Evolutionary conservation across 2,329 filamentous ascomycete genomes (phyloP), one percentile per base, ranked within the genome.

Genomic region (Dactylellina leptospora): DNA sequence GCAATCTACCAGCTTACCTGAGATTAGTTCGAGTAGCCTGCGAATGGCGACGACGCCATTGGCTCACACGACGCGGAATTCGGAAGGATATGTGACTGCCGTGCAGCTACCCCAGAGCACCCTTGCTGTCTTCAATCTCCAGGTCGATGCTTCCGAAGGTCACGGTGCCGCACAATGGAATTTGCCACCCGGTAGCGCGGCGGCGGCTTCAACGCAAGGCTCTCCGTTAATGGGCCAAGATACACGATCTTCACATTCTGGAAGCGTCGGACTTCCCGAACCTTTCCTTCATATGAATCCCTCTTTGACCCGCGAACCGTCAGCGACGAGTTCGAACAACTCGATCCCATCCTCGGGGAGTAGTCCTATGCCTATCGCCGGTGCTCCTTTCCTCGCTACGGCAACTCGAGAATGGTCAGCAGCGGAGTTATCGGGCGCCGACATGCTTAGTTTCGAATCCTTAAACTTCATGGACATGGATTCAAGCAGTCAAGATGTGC

Each of bases 71-170:
- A 40, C 59, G 3, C 51, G 45, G 28, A 50, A 36, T 22, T 59
- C 68, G 27, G 68, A 72, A 33, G 68, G 68, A 36, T 72, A 72
- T 50, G 59, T 72, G 2, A 72, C 68, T 23, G 68, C 68, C 33
- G 68, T 72, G 18, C 68, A 72, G 38, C 47, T 72, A 30, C 68
- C 68, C 27, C 47, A 53, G 30, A 63, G 59, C 40, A 64, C 68
- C 23, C 68, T 72, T 44, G 68, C 68, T 16, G 68, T 72, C 23
- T 72, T 72, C 59, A 72, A 72, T 23, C 68, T 72, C 22, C 68
- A 59, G 28, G 59, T 72, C 11, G 68, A 72, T 33, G 59, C 68
- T 18, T 72, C 68, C n/a, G 68, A 64, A 33, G 60, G 33, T 53
- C 68, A 64, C 22, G 68, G 56, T 64, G 68, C 59, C 25, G 50